Base-by-base conservation (phyloP, 2,329 filamentous ascomycete genomes). In the Metarhizium anisopliae region DNA sequence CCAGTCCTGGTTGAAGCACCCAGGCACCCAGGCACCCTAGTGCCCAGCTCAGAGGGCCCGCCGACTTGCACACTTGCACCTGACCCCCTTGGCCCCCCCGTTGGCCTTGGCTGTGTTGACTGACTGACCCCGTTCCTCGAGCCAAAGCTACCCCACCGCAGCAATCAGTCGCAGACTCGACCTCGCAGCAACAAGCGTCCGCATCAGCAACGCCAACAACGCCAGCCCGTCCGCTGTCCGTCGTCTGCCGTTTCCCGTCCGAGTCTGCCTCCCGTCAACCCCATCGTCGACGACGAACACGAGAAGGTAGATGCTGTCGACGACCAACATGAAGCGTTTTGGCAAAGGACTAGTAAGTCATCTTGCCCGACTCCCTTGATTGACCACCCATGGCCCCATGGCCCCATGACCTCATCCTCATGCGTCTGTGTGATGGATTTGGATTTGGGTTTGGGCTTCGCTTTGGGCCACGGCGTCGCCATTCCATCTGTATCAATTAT, bases 321-420 rank as follows among this genome's bases (percentile, higher is more conserved):
- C 53, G 62, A 74, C 73, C 74, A 88, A 81, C 75, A 96, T 97
- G 93, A 96, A 96, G 80, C 89, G 90, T 73, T 95, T 97, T 76
- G 89, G 91, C 77, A 90, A 95, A 81, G 90, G 89, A 87, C 91
- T 96, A 49, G 62, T 65, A 47, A 59, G 63, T 64, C 5, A 14
- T 55, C 25, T 36, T 59, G 61, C 63, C 62, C 63, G 64, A n/a
- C 61, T 59, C 56, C 53, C 40, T 18, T 42, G 16, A 47, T 59
- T 62, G 54, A 47, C 20, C 45, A 32, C 40, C 16, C 40, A 42
- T 14, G 42, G 20, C n/a, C 42, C n/a, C 40, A 43, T 43, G 7
- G 8, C 43, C 25, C 45, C 25, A 29, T 49, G 45, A 45, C n/a
- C 42, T 45, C 42, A 45, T 45, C 42, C 11, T 49, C 20, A 16